Conservation (phyloP, 75 land plant genomes). For the Azolla pinnata region DNA sequence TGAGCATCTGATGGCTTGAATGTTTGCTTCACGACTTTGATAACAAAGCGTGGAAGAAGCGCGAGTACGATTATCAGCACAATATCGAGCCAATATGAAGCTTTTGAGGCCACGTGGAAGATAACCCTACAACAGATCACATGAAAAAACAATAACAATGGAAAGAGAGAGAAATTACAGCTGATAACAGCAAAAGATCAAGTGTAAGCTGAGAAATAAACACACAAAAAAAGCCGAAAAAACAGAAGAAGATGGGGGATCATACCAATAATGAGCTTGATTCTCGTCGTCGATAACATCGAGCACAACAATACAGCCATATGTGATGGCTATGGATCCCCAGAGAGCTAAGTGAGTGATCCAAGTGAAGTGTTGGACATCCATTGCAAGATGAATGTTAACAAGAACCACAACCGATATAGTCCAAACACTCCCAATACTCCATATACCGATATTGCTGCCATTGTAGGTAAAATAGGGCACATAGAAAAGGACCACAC, state of each 20-base stretch:
- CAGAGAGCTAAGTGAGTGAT: slow-evolving; percentile 60
- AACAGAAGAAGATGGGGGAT: slow-evolving; percentile 18
- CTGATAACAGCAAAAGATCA: too few species aligned
- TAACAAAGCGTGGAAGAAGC: slow-evolving; percentile 65
- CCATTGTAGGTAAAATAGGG: slow-evolving; percentile 38
- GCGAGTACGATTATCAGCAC: slow-evolving; percentile 45
- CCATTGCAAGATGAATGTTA: slow-evolving; percentile 77
- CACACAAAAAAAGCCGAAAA: background rate
- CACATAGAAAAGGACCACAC: slow-evolving; percentile 67
- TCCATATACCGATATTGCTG: slow-evolving; percentile 63
- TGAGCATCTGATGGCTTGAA: slow-evolving; percentile 78
- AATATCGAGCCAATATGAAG: slow-evolving; percentile 61
- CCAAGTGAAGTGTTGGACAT: slow-evolving; percentile 47
- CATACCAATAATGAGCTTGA: slow-evolving; percentile 59
- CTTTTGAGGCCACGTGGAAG: slow-evolving; percentile 38
- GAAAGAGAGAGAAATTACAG: too few species aligned
- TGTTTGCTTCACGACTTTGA: slow-evolving; percentile 44
- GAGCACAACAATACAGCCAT: slow-evolving; percentile 41
- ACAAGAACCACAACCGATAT: slow-evolving; percentile 71
- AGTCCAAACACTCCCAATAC: slow-evolving; percentile 76
- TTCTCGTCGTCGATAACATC: slow-evolving; percentile 29
- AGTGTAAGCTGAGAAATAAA: background rate
- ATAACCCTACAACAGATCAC: slow-evolving; percentile 46
- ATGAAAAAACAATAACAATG: too few species aligned
- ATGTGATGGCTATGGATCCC: slow-evolving; percentile 66